phyloP scores from a whole-genome alignment of 257 asterid genomes.

The Nicotiana benthamiana region DNA sequence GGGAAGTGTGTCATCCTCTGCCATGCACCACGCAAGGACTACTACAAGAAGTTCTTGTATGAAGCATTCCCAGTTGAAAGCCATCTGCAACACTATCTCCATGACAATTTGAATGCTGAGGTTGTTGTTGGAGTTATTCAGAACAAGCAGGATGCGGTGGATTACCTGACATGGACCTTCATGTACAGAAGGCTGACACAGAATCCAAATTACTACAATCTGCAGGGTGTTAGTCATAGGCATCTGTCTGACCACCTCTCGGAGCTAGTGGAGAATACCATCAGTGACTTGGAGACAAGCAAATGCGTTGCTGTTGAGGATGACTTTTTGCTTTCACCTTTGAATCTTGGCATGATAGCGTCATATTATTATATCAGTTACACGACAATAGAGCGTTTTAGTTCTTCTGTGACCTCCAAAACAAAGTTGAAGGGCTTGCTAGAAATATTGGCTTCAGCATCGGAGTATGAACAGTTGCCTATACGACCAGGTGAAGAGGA shows the following conservation, averaged over 20 bases:
- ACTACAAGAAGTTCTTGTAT: slow-evolving; percentile 38
- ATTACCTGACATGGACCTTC: slow-evolving; percentile 38
- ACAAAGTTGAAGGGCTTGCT: slow-evolving; percentile 35
- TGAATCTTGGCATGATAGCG: slow-evolving; percentile 41
- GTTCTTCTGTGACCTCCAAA: slow-evolving; percentile 30
- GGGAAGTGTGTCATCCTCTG: slow-evolving; percentile 45
- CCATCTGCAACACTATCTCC: slow-evolving; percentile 36
- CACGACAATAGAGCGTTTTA: slow-evolving; percentile 40
- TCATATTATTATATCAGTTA: slow-evolving; percentile 37
- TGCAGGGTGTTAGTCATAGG: slow-evolving; percentile 37
- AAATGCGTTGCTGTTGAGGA: slow-evolving; percentile 29
- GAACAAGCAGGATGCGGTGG: slow-evolving; percentile 43
- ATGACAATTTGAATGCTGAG: slow-evolving; percentile 37
- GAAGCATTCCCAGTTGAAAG: slow-evolving; percentile 43
- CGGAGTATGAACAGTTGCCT: slow-evolving; percentile 31
- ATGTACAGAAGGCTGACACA: slow-evolving; percentile 38
- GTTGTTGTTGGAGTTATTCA: slow-evolving; percentile 36
- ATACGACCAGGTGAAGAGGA: slow-evolving; percentile 40
- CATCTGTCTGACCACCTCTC: slow-evolving; percentile 37
- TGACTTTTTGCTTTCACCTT: slow-evolving; percentile 25
- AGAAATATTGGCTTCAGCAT: slow-evolving; percentile 35
- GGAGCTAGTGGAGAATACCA: slow-evolving; percentile 33
- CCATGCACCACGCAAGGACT: slow-evolving; percentile 39
- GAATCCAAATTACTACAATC: slow-evolving; percentile 38
- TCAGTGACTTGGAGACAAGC: slow-evolving; percentile 33